phyloP scores from a whole-genome alignment of 352 stramenopile species.

The Pythium utonaiense region DNA sequence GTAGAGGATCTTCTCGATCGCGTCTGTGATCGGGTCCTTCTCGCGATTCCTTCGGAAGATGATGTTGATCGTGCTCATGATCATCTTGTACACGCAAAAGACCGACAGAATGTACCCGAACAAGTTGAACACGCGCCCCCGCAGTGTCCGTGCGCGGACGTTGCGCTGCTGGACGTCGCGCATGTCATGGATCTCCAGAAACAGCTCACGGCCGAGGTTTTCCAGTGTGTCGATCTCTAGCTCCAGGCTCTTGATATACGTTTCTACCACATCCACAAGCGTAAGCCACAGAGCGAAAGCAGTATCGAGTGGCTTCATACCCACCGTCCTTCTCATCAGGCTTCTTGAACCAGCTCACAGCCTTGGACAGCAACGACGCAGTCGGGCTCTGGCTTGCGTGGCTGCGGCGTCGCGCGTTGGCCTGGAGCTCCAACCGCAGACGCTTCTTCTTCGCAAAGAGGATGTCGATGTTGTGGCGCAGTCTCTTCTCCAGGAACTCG shows the following conservation, averaged over 20 bases:
- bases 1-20: constrained; percentile 78
- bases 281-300: not conserved
- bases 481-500: constrained; percentile 70
- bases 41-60: constrained; percentile 75
- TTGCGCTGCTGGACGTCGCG: constrained; percentile 59
- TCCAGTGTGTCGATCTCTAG: constrained; percentile 75
- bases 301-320: too few relatives aligned
- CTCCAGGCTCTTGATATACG: constrained; percentile 63
- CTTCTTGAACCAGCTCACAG: constrained; percentile 30
- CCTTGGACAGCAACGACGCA: constrained; percentile 31
- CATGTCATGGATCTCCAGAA: constrained; percentile 83
- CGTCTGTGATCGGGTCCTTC: constrained; percentile 81
- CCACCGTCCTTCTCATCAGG: constrained; percentile 23
- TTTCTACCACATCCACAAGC: constrained; percentile 25
- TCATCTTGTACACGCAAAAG: constrained; percentile 87
- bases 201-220: constrained; percentile 70
- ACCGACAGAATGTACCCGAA: constrained; percentile 74
- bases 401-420: constrained; percentile 28
- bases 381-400: constrained; percentile 15
- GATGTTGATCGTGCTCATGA: constrained; percentile 83
- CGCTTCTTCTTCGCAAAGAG: constrained; percentile 83
- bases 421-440: constrained; percentile 44
- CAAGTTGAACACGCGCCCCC: constrained; percentile 74
- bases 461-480: constrained; percentile 82
- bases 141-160: constrained; percentile 52